Base-by-base conservation (phyloP, 1,284 basidiomycete species). In the Peniophora sp. region DNA sequence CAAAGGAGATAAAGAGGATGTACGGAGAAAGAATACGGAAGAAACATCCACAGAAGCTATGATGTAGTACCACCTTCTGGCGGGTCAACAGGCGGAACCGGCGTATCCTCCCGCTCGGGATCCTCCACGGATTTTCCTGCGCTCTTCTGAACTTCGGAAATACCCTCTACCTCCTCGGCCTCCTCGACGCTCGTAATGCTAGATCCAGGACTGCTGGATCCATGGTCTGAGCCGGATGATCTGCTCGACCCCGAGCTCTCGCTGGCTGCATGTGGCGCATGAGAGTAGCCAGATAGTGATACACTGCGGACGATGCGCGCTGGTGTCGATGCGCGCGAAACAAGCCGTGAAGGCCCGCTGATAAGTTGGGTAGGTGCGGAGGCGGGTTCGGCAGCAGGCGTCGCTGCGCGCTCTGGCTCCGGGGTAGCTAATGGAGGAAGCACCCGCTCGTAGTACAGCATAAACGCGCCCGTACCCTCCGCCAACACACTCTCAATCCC, bases 361-460 rank as follows among this genome's bases (percentile, higher is more conserved):
- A 32, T 12, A 32, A n/a, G n/a, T n/a, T n/a, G n/a, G n/a, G 27
- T 12, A 32, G 27, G 27, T 32, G 27, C 27, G 12, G 27, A 12
- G 5, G 27, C 27, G 27, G 27, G 6, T 5, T 5, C 27, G 27
- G 27, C 12, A 5, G 27, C 27, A 12, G 27, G 27, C 27, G n/a
- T n/a, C 34, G 34, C 34, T 10, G 10, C 34, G 10, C 34, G 34
- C n/a, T 36, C n/a, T 36, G 10, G 34, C n/a, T 36, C 10, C 34
- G n/a, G 10, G 10, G n/a, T 36, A n/a, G n/a, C 34, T 36, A 17
- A n/a, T 8, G 38, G 38, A 17, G 19, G 19, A n/a, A 41, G 38
- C 39, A 85, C 80, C 44, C 82, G 77, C 71, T 97, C 92, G 62
- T 97, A 97, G 62, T 92, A 96, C 39, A 96, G 74, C 85, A 97